Evolutionary conservation across 2,329 filamentous ascomycete species (phyloP), one percentile per base, ranked within the genome.

Genomic region (Apiospora rasikravindrae): DNA sequence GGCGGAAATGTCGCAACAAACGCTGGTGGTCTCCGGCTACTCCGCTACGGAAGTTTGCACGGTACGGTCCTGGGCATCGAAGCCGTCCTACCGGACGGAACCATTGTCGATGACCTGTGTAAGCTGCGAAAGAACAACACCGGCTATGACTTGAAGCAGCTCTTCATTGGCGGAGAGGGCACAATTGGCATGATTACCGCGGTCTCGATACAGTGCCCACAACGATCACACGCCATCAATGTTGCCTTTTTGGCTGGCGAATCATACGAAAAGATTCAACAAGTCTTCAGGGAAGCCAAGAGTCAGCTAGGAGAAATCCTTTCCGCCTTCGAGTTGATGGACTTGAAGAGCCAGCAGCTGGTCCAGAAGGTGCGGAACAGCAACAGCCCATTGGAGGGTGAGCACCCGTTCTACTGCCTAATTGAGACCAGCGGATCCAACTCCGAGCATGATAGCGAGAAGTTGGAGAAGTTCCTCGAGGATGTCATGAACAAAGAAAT

Each of bases 251-350:
- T 99, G 76, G 96, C 95, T 42, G 86, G 98, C 37, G 91, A 96
- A 77, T 97, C 93, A 53, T 99, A 93, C 82, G 95, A 98, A 67
- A 92, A 98, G 81, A 94, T 94, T 16, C 94, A 96, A 80, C 84
- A 89, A 77, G 94, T 96, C 1, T 99, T 96, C 87, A 88, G 90
- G 66, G 94, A 96, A 82, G 96, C 96, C 70, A 98, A 98, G 86
- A 87, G 88, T 51, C 94, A 98, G 81, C 90, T 99, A 0, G 94
- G 93, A 0, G 96, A 99, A 84, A 98, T 99, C 77, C 88, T 99
- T 5, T 98, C 96, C 2, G 96, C 96, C 0, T 99, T 99, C 80
- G 96, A 99, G 85, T 88, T 99, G 75, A 99, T 99, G 96, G 96
- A 99, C 77, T 90, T 89, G 24, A 87, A 90, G 74, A 96, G 91